Conservation (phyloP, 352 stramenopile species). For the Halophytophthora batemanensis region DNA sequence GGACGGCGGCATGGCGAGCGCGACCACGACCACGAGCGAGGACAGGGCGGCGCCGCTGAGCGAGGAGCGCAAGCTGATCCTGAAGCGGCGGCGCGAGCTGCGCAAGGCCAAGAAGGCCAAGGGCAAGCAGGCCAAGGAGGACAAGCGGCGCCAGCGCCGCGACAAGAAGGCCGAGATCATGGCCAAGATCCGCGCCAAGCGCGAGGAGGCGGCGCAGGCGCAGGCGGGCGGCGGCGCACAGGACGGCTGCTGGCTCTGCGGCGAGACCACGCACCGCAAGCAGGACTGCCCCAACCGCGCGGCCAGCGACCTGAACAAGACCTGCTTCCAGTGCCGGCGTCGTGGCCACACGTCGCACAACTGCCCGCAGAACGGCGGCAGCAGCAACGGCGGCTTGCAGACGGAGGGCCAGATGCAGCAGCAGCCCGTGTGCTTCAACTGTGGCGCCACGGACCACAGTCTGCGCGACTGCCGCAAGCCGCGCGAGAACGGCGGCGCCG, state of each 20-base stretch:
- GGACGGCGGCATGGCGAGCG: background rate
- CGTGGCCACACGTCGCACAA: conserved; percentile 83
- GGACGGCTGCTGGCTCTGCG: conserved; percentile 74
- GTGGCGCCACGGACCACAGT: conserved; percentile 61
- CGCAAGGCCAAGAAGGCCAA: conserved; percentile 82
- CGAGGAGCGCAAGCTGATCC: conserved; percentile 35
- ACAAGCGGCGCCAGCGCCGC: conserved; percentile 54
- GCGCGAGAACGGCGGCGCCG: conserved; percentile 55
- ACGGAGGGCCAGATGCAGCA: conserved; percentile 23
- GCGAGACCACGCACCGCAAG: conserved; percentile 67
- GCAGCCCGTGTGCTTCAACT: conserved; percentile 83
- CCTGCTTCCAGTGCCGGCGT: conserved; percentile 80
- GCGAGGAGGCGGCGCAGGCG: conserved; percentile 33
- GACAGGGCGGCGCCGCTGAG: conserved; percentile 7
- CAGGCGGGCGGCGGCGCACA: conserved; percentile 24
- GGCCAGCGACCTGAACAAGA: conserved; percentile 71
- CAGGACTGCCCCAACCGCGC: conserved; percentile 70
- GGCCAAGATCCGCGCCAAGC: conserved; percentile 73
- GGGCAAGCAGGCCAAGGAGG: conserved; percentile 56
- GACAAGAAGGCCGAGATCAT: conserved; percentile 84
- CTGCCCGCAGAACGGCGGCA: conserved; percentile 45
- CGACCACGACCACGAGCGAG: conserved; percentile 6
- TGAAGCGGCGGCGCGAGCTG: conserved; percentile 61
- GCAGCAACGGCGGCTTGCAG: conserved; percentile 17
- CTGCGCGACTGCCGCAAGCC: conserved; percentile 71